Evolutionary conservation across 1,139 yeast genomes (phyloP), one percentile per base, ranked within the genome.

Genomic region (Pichia sp.): DNA sequence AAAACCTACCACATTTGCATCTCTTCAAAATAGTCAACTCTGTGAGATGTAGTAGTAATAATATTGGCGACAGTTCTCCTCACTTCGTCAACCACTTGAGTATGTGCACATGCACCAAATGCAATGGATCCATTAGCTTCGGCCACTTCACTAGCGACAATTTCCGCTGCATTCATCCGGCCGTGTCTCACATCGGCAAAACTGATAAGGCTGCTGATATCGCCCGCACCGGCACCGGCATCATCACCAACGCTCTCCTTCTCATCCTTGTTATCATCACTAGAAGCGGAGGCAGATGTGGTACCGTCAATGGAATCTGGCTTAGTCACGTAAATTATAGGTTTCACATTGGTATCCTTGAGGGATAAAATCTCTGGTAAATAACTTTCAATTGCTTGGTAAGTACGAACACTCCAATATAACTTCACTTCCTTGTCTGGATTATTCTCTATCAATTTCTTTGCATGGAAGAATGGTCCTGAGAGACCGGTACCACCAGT

Each of bases 401-500:
- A 64, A 41, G 69, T 63, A 49, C 73, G 66, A 20, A 73, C 62
- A 17, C 63, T 59, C 75, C 78, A 70, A 50, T 67, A 62, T 21
- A 74, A 52, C 51, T 68, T 66, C 30, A 66, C 53, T 50, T 32
- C 61, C 38, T 31, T 63, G 44, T 44, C 62, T 10, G 35, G 13
- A 50, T 47, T 44, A n/a, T 36, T 34, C 10, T 45, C 27, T 25
- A 49, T 44, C 33, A 53, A 38, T 35, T 50, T 45, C 43, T 49
- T 20, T 42, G 59, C 64, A 41, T 64, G 62, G 10, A 58, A 51
- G 31, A 55, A 53, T 12, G 64, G 63, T 30, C 64, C 66, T 3
- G 94, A 82, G 44, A 84, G 67, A 47, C 94, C 94, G 41, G 79
- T 78, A 33, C 91, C 91, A 45, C 88, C 83, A 3, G 81, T 77